Base-by-base conservation (phyloP, 2,329 filamentous ascomycete genomes). In the Penicillium sp. region DNA sequence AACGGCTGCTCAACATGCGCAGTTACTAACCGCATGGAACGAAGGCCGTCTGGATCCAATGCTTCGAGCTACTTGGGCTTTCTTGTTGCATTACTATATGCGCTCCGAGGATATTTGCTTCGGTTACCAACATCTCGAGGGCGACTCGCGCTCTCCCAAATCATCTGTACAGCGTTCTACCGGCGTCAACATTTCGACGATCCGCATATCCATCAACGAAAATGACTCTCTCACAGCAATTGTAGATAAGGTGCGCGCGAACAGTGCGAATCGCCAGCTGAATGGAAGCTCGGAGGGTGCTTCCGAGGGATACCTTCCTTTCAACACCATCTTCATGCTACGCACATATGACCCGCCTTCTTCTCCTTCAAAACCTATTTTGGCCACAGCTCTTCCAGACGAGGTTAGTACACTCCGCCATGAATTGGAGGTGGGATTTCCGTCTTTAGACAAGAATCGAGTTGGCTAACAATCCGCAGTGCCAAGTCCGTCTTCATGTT, bases 81-180 rank as follows among this genome's bases (percentile, higher is more conserved):
- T 82, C 41, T 68, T 81, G 2, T 64, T 81, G 7, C 71, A 76
- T 39, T 75, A 73, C 45, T 81, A 81, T 60, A 77, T 78, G n/a
- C 75, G 73, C 2, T 75, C 75, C 17, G 73, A 80, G 49, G 77
- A 82, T 61, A 76, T 81, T 8, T 71, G 77, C 25, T 83, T 81
- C 66, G 80, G 78, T 25, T 76, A 74, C 53, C 69, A 75, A 58
- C 65, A 73, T 54, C 61, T 70, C 47, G 67, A 67, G 27, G 63
- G 57, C 49, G 64, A 66, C 48, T 55, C 62, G 6, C 57, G 58
- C 29, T 56, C 53, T 31, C 47, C 58, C 33, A 54, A 52, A 61
- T 49, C 57, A 31, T 58, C 55, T 62, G 64, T 63, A 63, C 65
- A 65, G 60, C 60, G 53, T 44, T 60, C 61, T 38, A 59, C 50